Evolutionary conservation across 208 protist species (phyloP).

Genomic region (Wallacemonas rigidus): DNA sequence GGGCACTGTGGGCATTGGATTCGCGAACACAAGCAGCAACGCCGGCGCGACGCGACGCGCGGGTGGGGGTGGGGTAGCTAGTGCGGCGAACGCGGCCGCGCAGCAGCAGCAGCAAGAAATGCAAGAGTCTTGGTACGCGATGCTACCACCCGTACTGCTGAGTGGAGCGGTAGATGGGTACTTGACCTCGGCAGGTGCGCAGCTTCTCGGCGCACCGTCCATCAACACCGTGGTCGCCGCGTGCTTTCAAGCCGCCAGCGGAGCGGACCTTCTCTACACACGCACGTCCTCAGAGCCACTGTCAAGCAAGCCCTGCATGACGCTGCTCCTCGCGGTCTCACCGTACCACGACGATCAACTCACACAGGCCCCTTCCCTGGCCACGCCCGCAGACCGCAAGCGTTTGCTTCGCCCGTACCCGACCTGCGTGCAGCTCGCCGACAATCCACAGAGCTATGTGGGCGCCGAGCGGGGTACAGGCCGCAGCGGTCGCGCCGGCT

Average conservation of each 20-base stretch:
- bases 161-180: conserved; percentile 38
- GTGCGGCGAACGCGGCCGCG: conserved; percentile 20
- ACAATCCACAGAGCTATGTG: not conserved
- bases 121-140: conserved; percentile 43
- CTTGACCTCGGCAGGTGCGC: conserved; percentile 33
- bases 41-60: conserved; percentile 15
- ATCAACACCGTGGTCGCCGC: conserved; percentile 75
- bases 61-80: conserved; percentile 17
- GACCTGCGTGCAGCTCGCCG: conserved; percentile 4
- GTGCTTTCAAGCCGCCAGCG: conserved; percentile 27
- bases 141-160: conserved; percentile 78
- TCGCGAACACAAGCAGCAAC: conserved; percentile 14
- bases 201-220: conserved; percentile 60
- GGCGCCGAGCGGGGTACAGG: not conserved
- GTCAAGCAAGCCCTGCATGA: conserved; percentile 22
- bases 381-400: conserved; percentile 34
- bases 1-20: conserved; percentile 4
- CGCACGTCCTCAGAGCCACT: not conserved
- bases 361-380: conserved; percentile 29
- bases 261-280: conserved; percentile 1
- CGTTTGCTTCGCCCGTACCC: conserved; percentile 18
- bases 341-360: conserved; percentile 52
- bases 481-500: conserved; percentile 3
- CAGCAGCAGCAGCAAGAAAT: conserved; percentile 33
- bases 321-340: conserved; percentile 61